Conservation (phyloP, 148 eudicot genomes). For the Heliamphora exappendiculata region DNA sequence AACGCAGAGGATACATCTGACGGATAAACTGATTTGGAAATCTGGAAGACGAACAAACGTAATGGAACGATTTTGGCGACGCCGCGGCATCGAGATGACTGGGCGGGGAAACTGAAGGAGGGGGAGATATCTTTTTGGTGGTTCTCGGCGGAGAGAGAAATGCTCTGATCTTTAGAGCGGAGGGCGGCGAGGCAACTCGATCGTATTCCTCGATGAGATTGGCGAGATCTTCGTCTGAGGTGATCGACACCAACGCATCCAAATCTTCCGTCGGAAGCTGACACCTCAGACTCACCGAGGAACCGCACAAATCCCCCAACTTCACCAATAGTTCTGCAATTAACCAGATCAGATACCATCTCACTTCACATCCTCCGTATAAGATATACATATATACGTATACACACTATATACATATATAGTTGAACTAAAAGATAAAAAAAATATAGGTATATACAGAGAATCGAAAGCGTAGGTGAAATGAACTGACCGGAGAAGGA, state of each 20-base stretch:
- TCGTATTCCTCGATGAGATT: conserved; percentile 79
- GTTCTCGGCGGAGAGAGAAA: conserved; percentile 41
- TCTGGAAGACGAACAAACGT: conserved; percentile 16
- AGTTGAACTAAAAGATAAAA: background rate
- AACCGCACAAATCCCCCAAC: conserved; percentile 52
- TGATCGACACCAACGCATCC: conserved; percentile 56
- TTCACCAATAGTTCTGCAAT: conserved; percentile 51
- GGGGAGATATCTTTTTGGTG: conserved; percentile 26
- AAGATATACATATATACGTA: background rate
- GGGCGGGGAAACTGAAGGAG: conserved; percentile 27
- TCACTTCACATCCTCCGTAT: background rate
- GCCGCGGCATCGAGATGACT: conserved; percentile 6
- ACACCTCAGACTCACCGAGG: conserved; percentile 41
- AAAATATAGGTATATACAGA: background rate
- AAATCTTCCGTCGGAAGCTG: conserved; percentile 82
- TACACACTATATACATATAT: background rate
- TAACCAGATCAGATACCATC: background rate
- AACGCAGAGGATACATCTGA: conserved; percentile 18
- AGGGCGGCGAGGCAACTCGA: conserved; percentile 7
- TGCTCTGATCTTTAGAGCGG: conserved; percentile 54
- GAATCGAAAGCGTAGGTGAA: too few relatives aligned
- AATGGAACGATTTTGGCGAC: conserved; percentile 33
- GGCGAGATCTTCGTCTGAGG: conserved; percentile 66
- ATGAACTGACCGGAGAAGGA: conserved; percentile 40
- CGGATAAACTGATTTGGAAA: conserved; percentile 14